Base-by-base conservation (phyloP, 768 basidiomycete species). In the Megacollybia marginata region DNA sequence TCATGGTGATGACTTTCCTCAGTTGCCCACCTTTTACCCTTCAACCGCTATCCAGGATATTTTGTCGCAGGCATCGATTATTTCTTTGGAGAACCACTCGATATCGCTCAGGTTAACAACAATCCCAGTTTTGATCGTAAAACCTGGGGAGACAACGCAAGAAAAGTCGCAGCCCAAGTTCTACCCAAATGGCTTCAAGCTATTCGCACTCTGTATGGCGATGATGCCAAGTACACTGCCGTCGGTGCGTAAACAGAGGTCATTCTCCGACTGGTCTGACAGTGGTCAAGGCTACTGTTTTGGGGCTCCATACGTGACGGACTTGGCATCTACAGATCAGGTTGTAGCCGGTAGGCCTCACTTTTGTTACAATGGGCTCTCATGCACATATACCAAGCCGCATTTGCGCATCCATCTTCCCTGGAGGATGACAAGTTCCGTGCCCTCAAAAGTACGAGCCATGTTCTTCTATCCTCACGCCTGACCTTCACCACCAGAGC, bases 51-150 rank as follows among this genome's bases (percentile, higher is more conserved):
- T 28, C 23, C 32, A 74, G 73, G 75, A 1, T 75, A 67, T 50
- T 60, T 62, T 18, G 72, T 77, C 12, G 56, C 73, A 3, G 72
- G 69, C n/a, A 55, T 69, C 18, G 75, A 77, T 46, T 76, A 74
- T 59, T 74, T 77, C 52, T 66, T 57, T 36, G 3, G 51, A 32
- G 13, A 8, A 16, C n/a, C 42, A 18, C 44, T 44, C 9, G 44
- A 44, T 2, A 49, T 55, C 5, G 65, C 66, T 5, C 13, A 40
- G 13, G 15, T 40, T 8, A 40, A 40, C 8, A 40, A 40, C 15
- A 28, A 28, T 28, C 38, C 38, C 13, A 51, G 47, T 2, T 59
- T 57, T 19, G 58, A 63, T 46, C 61, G 58, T 33, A 51, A 55
- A n/a, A 54, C 55, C 0, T 76, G 74, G 72, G 64, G 60, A 46